Percentiles rank a stretch among this genome's conserved stretches.
Conservation (phyloP, 2,329 filamentous ascomycete species). For the Diaporthe australafricana region DNA sequence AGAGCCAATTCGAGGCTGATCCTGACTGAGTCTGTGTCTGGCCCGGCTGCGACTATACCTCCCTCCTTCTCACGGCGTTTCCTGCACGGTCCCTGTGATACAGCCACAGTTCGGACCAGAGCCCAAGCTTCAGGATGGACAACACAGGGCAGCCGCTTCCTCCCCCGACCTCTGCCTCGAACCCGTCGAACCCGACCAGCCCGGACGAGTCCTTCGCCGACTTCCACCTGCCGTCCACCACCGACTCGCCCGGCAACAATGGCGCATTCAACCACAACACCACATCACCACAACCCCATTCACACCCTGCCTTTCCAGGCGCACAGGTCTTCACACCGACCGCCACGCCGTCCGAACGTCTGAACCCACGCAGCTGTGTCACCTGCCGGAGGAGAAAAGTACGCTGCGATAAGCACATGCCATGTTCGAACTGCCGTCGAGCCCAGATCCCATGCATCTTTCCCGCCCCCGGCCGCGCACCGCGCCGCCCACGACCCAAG, state of each 20-base stretch:
- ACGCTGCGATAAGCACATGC: constrained; percentile 82
- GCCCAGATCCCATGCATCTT: constrained; percentile 79
- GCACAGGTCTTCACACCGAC: constrained; percentile 45
- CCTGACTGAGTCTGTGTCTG: constrained; percentile 2
- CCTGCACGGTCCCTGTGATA: constrained; percentile 1
- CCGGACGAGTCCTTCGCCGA: constrained; percentile 47
- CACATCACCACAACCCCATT: constrained; percentile 36
- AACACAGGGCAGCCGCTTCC: constrained; percentile 28
- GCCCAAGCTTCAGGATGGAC: constrained; percentile 31
- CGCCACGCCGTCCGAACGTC: constrained; percentile 40
- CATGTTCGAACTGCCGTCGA: constrained; percentile 80
- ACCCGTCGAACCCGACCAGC: constrained; percentile 37
- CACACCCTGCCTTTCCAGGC: constrained; percentile 41
- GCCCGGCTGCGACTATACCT: neutral
- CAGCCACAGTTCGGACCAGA: neutral
- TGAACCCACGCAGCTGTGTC: constrained; percentile 42
- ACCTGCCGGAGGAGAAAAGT: constrained; percentile 62
- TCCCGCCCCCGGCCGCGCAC: constrained; percentile 79
- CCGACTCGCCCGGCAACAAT: constrained; percentile 30
- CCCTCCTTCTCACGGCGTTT: neutral
- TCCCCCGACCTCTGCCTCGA: constrained; percentile 31
- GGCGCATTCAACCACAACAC: constrained; percentile 28
- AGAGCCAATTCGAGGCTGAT: neutral
- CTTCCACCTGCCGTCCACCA: constrained; percentile 31
- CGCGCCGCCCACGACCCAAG: constrained; percentile 73